phyloP scores from a whole-genome alignment of 176 grass and related monocot genomes.

The Lolium perenne region DNA sequence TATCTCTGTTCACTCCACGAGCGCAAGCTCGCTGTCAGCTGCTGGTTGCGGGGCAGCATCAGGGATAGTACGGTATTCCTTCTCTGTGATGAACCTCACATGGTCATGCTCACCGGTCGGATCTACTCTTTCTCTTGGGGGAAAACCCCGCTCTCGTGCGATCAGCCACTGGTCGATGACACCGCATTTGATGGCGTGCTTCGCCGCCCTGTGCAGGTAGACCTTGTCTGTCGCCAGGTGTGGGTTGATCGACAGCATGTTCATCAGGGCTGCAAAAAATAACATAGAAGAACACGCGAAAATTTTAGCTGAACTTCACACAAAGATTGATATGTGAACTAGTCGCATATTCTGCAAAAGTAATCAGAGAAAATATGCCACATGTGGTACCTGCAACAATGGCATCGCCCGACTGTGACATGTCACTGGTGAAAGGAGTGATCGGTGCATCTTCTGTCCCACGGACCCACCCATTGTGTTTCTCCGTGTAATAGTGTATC shows the following conservation, averaged over 20 bases:
- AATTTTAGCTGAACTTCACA: background rate
- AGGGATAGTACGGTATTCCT: slow-evolving; percentile 61
- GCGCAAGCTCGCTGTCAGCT: slow-evolving; percentile 20
- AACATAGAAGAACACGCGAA: slow-evolving; percentile 3
- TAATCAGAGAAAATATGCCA: background rate
- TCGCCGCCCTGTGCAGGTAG: slow-evolving; percentile 62
- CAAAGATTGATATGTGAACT: background rate
- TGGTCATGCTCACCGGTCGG: slow-evolving; percentile 27
- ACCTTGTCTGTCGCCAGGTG: slow-evolving; percentile 63
- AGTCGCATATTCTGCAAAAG: slow-evolving; percentile 9
- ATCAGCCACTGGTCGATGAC: slow-evolving; percentile 75
- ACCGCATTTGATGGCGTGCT: slow-evolving; percentile 72
- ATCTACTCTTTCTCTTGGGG: slow-evolving; percentile 47
- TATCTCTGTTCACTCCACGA: slow-evolving; percentile 36
- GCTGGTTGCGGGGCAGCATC: background rate
- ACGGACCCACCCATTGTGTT: slow-evolving; percentile 58
- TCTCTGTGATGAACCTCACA: slow-evolving; percentile 59
- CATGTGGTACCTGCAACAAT: slow-evolving; percentile 77
- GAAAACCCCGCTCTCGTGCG: slow-evolving; percentile 59
- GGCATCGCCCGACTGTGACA: slow-evolving; percentile 82
- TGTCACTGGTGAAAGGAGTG: slow-evolving; percentile 73
- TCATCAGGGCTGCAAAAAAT: slow-evolving; percentile 74
- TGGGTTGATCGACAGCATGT: slow-evolving; percentile 62
- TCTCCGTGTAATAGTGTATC: slow-evolving; percentile 84
- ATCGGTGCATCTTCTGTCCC: slow-evolving; percentile 83